These are phyloP conservation scores for Viridothelium virens DNA, from an alignment of 495 filamentous ascomycete species.

Conservation along the genomic window DNA sequence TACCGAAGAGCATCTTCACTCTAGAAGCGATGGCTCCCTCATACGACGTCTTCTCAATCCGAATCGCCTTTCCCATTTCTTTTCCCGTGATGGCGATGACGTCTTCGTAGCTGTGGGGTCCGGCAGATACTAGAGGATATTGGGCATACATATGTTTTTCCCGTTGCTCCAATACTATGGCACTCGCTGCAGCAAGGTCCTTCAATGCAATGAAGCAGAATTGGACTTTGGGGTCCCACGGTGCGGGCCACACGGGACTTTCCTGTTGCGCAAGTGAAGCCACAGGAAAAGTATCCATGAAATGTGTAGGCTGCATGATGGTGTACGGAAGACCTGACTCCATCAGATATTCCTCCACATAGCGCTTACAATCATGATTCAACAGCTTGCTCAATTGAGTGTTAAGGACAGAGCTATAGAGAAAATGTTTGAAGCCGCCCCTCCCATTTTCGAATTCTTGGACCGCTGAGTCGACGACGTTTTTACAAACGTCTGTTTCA, in stretches of 20 bases:
- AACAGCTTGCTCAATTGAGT: constrained; percentile 30
- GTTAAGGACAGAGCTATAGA: constrained; percentile 29
- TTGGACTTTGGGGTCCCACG: constrained; percentile 20
- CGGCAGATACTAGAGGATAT: constrained; percentile 31
- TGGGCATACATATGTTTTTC: constrained; percentile 31
- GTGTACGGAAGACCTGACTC: constrained; percentile 31
- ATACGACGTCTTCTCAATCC: constrained; percentile 12
- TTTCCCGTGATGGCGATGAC: constrained; percentile 9
- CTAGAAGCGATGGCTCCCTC: constrained; percentile 12
- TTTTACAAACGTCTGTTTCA: constrained; percentile 30
- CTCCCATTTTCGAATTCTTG: constrained; percentile 13
- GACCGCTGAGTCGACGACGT: constrained; percentile 32
- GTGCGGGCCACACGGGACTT: constrained; percentile 15
- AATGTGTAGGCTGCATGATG: constrained; percentile 33
- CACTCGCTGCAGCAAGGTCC: constrained; percentile 24
- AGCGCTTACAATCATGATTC: constrained; percentile 34
- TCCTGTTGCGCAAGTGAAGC: constrained; percentile 19
- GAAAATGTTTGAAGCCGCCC: constrained; percentile 29
- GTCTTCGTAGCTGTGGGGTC: constrained; percentile 15
- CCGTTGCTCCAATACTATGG: constrained; percentile 26
- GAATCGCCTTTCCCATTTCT: constrained; percentile 22
- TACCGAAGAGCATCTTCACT: constrained; percentile 13
- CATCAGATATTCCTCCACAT: constrained; percentile 32
- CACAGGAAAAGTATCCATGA: constrained; percentile 32
- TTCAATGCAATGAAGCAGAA: constrained; percentile 25